These are phyloP conservation scores for Ceratorhiza oryzae-sativae DNA, from an alignment of 1,284 basidiomycete species.

Conservation along the genomic window DNA sequence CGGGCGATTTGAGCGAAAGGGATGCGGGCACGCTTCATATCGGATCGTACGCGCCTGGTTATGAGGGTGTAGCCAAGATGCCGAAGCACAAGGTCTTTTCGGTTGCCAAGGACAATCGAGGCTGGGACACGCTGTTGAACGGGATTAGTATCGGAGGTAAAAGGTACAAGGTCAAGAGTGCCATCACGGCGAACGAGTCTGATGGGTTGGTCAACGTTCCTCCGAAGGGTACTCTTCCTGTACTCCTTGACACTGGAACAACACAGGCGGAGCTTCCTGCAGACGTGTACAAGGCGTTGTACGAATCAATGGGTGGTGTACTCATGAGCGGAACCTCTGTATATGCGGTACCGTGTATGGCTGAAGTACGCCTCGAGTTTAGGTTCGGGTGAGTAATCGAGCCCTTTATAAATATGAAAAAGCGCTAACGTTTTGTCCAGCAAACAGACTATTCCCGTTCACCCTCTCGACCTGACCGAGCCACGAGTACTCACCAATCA, in stretches of 20 bases:
- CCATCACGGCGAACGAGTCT: background rate
- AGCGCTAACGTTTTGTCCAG: background rate
- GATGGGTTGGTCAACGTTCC: background rate
- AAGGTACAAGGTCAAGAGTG: background rate
- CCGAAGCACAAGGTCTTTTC: slow-evolving; percentile 4
- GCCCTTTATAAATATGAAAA: background rate
- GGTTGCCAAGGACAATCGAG: background rate
- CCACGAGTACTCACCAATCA: background rate
- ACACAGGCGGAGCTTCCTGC: slow-evolving; percentile 6
- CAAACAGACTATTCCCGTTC: background rate
- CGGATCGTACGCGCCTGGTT: slow-evolving; percentile 29
- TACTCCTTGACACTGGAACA: slow-evolving; percentile 31
- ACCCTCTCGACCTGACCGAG: slow-evolving; percentile 18
- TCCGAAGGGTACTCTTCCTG: slow-evolving; percentile 9
- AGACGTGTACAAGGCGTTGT: slow-evolving; percentile 13
- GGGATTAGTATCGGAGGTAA: slow-evolving; percentile 10
- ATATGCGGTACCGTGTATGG: slow-evolving; percentile 30
- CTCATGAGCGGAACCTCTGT: background rate
- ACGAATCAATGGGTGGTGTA: slow-evolving; percentile 30
- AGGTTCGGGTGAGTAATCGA: slow-evolving; percentile 11
- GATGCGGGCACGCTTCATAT: slow-evolving; percentile 28
- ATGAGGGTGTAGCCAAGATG: slow-evolving; percentile 10
- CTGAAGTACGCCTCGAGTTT: background rate
- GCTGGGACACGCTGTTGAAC: slow-evolving; percentile 13
- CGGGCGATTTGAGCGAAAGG: slow-evolving; percentile 24